Evolutionary conservation across 495 filamentous ascomycete species (phyloP).

Genomic region (Hyaloscypha bicolor): DNA sequence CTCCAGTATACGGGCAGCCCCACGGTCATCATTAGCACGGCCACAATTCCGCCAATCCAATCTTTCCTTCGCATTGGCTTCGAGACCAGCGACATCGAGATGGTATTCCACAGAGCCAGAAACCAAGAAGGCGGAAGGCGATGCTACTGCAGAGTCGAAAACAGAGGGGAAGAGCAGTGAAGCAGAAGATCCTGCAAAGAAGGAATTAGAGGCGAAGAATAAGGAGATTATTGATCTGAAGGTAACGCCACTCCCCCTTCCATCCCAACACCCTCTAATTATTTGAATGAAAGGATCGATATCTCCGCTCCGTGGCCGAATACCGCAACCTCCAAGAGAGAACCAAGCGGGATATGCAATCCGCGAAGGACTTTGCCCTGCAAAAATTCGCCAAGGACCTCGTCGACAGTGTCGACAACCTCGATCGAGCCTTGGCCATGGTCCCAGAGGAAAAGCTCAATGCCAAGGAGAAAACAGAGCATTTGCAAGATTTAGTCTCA

Average conservation of each 20-base stretch:
- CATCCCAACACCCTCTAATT: slow-evolving; percentile 3
- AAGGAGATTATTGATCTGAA: slow-evolving; percentile 85
- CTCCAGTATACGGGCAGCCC: slow-evolving; percentile 21
- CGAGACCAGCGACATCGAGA: slow-evolving; percentile 16
- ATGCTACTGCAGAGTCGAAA: slow-evolving; percentile 32
- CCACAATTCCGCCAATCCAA: slow-evolving; percentile 24
- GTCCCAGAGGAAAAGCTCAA: slow-evolving; percentile 75
- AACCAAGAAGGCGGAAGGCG: slow-evolving; percentile 35
- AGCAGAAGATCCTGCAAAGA: slow-evolving; percentile 46
- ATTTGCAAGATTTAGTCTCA: slow-evolving; percentile 70
- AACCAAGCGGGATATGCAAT: slow-evolving; percentile 85
- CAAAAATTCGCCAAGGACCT: slow-evolving; percentile 93
- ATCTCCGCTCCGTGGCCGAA: slow-evolving; percentile 88
- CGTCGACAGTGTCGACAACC: slow-evolving; percentile 92
- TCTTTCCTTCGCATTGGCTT: slow-evolving; percentile 4
- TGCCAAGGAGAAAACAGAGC: slow-evolving; percentile 50
- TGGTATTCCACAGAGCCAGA: slow-evolving; percentile 36
- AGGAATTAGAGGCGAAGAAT: slow-evolving; percentile 81
- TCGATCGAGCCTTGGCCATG: slow-evolving; percentile 83
- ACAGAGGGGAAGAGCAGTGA: slow-evolving; percentile 33
- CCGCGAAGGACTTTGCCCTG: slow-evolving; percentile 88
- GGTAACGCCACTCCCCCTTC: slow-evolving; percentile 49
- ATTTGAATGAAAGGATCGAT: slow-evolving; percentile 70
- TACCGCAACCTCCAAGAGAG: slow-evolving; percentile 97
- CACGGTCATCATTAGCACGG: slow-evolving; percentile 14